These are phyloP conservation scores for Rhytidiadelphus loreus DNA, from an alignment of 225 moss, liverwort and hornwort species.

Conservation along the genomic window DNA sequence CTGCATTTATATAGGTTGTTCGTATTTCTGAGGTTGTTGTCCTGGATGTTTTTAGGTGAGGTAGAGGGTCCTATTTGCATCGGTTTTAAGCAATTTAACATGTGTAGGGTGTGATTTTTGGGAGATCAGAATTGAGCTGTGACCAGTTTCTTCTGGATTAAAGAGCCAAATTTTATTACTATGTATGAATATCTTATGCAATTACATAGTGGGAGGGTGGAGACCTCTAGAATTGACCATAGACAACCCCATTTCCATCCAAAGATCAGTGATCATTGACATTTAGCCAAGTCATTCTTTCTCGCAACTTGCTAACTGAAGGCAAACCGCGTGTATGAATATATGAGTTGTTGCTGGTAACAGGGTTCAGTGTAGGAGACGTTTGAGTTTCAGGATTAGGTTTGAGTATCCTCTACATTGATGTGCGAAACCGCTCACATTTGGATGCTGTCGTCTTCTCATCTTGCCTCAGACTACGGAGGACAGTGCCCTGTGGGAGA, in stretches of 20 bases:
- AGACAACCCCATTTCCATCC: not conserved
- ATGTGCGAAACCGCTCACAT: not conserved
- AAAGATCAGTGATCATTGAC: not conserved
- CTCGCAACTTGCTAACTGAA: not conserved
- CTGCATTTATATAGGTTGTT: not conserved
- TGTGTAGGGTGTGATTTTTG: not conserved
- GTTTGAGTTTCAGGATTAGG: not conserved
- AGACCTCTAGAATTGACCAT: not conserved
- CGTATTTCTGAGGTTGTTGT: not conserved
- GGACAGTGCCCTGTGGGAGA: conserved; percentile 46
- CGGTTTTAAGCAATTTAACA: not conserved
- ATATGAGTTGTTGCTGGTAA: not conserved
- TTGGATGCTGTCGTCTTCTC: not conserved
- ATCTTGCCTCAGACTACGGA: conserved; percentile 19
- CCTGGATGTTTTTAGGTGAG: not conserved
- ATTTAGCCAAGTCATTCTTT: not conserved
- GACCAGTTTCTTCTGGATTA: not conserved
- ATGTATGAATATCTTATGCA: not conserved
- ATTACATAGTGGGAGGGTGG: not conserved
- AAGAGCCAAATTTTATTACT: no score
- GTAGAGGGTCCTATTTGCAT: not conserved
- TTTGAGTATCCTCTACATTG: not conserved
- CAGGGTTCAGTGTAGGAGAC: not conserved
- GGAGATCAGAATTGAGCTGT: not conserved
- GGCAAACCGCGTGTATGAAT: not conserved